These are phyloP conservation scores for Trichosporon faecale DNA, from an alignment of 1,284 basidiomycete genomes.

Conservation along the genomic window DNA sequence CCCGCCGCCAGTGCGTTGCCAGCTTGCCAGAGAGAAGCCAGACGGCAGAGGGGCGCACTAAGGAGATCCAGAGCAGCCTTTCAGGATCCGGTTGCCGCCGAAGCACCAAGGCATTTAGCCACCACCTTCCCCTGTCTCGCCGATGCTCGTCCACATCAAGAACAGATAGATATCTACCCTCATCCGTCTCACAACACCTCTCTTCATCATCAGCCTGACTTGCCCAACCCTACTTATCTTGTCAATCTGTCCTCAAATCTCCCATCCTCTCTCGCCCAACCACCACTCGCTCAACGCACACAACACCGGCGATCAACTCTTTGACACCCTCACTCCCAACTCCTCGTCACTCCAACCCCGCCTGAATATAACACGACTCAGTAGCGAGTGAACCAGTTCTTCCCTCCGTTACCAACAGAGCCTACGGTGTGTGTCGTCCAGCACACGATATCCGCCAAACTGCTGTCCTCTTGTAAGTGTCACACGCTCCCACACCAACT, in stretches of 20 bases:
- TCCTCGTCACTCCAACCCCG: neutral
- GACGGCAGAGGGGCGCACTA: neutral
- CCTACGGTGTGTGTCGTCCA: neutral
- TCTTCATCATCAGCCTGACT: too few relatives aligned
- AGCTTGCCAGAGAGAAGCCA: neutral
- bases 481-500: neutral
- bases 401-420: neutral
- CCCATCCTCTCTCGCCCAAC: neutral
- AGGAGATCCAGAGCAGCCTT: neutral
- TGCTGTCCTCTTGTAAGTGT: constrained; percentile 9
- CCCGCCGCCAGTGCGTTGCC: neutral
- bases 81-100: neutral
- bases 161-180: too few relatives aligned
- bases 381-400: neutral
- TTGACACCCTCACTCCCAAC: neutral
- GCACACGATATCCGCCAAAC: constrained; percentile 2
- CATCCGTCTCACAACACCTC: neutral
- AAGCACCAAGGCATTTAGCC: neutral
- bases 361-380: neutral
- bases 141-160: neutral
- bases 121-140: neutral
- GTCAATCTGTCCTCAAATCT: neutral
- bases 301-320: neutral
- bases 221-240: neutral
- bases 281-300: neutral